A percentile compares a stretch with the other conserved stretches of the same genome.
phyloP scores from a whole-genome alignment of 176 grass and related monocot genomes.

The Lolium perenne region DNA sequence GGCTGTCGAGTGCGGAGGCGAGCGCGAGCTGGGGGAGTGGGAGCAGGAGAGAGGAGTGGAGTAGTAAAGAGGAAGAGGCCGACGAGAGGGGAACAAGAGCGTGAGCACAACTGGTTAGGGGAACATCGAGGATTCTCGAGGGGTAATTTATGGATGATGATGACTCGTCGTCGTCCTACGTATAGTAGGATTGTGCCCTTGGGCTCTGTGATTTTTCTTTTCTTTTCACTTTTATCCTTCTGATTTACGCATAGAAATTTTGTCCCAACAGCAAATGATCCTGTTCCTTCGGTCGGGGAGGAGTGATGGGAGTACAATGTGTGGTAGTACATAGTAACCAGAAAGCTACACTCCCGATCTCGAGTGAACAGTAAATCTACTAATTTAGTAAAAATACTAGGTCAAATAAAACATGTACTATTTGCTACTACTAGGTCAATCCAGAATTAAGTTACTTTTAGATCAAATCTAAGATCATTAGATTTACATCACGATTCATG shows the following conservation, averaged over 20 bases:
- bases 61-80: slow-evolving; percentile 37
- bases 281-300: too few relatives aligned
- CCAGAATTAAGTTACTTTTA: too few relatives aligned
- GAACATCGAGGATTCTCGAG: slow-evolving; percentile 21
- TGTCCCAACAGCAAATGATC: not conserved
- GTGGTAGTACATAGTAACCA: too few relatives aligned
- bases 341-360: too few relatives aligned
- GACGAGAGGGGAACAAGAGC: slow-evolving; percentile 35
- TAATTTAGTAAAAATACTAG: too few relatives aligned
- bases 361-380: too few relatives aligned
- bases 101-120: slow-evolving; percentile 35
- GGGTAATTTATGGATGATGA: slow-evolving; percentile 43
- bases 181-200: not conserved
- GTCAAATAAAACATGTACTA: too few relatives aligned
- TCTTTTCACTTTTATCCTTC: not conserved
- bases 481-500: too few relatives aligned
- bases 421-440: too few relatives aligned
- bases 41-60: not conserved
- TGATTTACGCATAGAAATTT: not conserved
- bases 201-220: not conserved
- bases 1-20: not conserved
- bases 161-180: not conserved
- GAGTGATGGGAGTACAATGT: too few relatives aligned
- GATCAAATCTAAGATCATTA: too few relatives aligned
- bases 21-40: not conserved